phyloP scores from a whole-genome alignment of 805 yeast genomes.

The Candida khao-thaluensis region DNA sequence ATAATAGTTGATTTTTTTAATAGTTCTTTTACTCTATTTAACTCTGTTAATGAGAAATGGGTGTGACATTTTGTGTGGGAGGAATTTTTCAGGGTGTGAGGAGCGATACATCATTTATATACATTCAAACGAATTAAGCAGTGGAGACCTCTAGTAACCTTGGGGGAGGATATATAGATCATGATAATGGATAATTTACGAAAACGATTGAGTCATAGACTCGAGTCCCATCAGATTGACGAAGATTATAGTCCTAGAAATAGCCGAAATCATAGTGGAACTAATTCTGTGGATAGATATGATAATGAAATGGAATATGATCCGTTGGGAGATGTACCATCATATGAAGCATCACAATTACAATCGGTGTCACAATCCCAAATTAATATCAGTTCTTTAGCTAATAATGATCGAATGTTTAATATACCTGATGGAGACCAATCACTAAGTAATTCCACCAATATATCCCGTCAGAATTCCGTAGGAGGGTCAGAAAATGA shows the following conservation, averaged over 20 bases:
- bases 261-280: conserved; percentile 11
- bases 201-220: conserved; percentile 23
- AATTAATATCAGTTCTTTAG: conserved; percentile 2
- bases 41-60: too few relatives aligned
- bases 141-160: too few relatives aligned
- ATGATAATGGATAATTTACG: conserved; percentile 27
- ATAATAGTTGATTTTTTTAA: not conserved
- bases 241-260: conserved; percentile 28
- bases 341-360: conserved; percentile 41
- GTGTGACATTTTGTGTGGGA: too few relatives aligned
- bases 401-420: not conserved
- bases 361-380: conserved; percentile 10
- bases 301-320: conserved; percentile 9
- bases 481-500: conserved; percentile 10
- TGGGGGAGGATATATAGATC: too few relatives aligned
- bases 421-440: not conserved
- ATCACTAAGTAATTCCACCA: conserved; percentile 12
- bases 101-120: not conserved
- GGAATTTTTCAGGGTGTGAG: conserved; percentile 1
- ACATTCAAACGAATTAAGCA: too few relatives aligned
- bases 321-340: conserved; percentile 32
- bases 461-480: conserved; percentile 14
- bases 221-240: conserved; percentile 32
- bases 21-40: not conserved
- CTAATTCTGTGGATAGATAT: conserved; percentile 8